Evolutionary conservation across 345 rosid genomes (phyloP).

Genomic region (Capsella bursapastoris): DNA sequence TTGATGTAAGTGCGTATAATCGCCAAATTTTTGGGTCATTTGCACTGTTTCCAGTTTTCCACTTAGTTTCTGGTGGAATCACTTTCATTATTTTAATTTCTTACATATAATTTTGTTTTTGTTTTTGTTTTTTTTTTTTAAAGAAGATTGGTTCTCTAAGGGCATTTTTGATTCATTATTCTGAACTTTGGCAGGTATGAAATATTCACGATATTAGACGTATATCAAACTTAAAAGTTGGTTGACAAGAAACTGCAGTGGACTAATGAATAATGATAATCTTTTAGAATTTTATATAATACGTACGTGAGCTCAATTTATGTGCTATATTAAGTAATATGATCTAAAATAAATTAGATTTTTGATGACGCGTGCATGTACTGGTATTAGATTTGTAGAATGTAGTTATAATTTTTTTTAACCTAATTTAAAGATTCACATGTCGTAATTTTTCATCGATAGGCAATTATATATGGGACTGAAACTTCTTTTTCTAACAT

Average conservation of each 20-base stretch:
- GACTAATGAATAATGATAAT: not conserved
- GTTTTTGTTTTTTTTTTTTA: not conserved
- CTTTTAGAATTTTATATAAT: not conserved
- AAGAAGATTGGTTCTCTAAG: slow-evolving; percentile 8
- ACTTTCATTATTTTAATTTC: slow-evolving; percentile 33
- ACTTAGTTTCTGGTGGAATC: slow-evolving; percentile 41
- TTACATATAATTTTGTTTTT: slow-evolving; percentile 30
- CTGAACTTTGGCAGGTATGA: slow-evolving; percentile 16
- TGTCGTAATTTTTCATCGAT: too few relatives aligned
- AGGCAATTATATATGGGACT: too few relatives aligned
- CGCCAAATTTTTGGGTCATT: slow-evolving; percentile 36
- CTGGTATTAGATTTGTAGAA: too few relatives aligned
- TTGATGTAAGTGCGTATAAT: slow-evolving; percentile 42
- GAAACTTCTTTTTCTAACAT: too few relatives aligned
- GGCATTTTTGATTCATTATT: slow-evolving; percentile 26
- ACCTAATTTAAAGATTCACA: too few relatives aligned
- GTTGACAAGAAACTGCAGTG: slow-evolving; percentile 8
- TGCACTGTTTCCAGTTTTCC: slow-evolving; percentile 32
- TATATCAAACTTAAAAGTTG: slow-evolving; percentile 8
- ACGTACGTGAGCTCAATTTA: not conserved
- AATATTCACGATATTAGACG: slow-evolving; percentile 7
- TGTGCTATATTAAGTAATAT: not conserved
- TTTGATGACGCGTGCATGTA: too few relatives aligned
- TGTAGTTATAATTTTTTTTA: too few relatives aligned
- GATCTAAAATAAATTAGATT: too few relatives aligned